Evolutionary conservation across 495 filamentous ascomycete species (phyloP).

Genomic region (Tuber umbilicatum): DNA sequence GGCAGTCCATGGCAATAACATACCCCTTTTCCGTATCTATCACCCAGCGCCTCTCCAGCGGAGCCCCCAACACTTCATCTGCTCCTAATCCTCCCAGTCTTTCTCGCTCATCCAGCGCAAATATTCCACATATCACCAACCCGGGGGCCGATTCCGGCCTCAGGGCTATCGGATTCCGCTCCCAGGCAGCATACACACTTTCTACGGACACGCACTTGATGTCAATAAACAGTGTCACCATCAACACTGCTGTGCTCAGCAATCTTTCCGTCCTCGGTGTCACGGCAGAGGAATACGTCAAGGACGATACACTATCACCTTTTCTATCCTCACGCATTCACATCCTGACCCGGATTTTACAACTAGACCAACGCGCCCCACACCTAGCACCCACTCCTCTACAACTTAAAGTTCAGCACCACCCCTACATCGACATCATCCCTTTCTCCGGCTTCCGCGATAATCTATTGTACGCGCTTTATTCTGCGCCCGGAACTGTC

Average conservation of each 20-base stretch:
- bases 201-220: neutral
- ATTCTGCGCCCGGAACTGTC: constrained; percentile 26
- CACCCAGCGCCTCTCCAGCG: constrained; percentile 8
- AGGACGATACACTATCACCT: constrained; percentile 20
- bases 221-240: constrained; percentile 4
- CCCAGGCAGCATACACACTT: neutral
- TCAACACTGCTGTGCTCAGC: constrained; percentile 15
- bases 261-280: constrained; percentile 26
- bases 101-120: neutral
- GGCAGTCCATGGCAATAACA: constrained; percentile 25
- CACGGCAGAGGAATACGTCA: constrained; percentile 9
- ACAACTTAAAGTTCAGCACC: constrained; percentile 46
- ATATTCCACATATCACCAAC: neutral
- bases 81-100: too few relatives aligned
- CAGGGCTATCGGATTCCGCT: constrained; percentile 13
- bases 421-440: constrained; percentile 53
- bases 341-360: neutral
- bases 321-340: constrained; percentile 3
- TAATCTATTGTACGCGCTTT: constrained; percentile 46
- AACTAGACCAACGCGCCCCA: constrained; percentile 38
- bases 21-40: constrained; percentile 32
- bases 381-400: constrained; percentile 49
- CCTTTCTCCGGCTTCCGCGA: constrained; percentile 50
- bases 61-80: neutral
- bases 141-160: neutral